Conservation (phyloP, 106 monocot species). For the Acorus gramineus region DNA sequence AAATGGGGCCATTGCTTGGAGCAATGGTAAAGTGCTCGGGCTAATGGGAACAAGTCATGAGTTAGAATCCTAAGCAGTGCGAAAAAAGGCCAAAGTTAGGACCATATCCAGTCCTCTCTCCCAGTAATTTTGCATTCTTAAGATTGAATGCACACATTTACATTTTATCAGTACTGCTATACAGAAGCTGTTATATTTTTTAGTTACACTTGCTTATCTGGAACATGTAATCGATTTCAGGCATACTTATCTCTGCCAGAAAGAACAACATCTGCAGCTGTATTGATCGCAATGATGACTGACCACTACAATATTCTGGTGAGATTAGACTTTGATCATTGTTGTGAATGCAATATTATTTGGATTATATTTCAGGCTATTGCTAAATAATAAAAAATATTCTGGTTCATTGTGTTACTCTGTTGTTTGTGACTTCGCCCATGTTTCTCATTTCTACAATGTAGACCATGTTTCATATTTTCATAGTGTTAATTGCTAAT, state of each 20-base stretch:
- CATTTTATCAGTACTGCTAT: not conserved
- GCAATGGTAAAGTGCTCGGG: no score
- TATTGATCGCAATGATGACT: slow-evolving; percentile 98
- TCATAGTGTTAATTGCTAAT: not conserved
- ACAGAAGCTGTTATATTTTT: not conserved
- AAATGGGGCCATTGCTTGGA: no score
- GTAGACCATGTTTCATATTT: not conserved
- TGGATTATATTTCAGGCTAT: no score
- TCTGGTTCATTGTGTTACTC: no score
- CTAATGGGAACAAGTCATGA: no score
- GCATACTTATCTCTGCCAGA: slow-evolving; percentile 95
- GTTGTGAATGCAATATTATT: no score
- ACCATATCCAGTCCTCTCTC: no score
- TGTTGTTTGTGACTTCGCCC: not conserved
- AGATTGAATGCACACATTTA: not conserved
- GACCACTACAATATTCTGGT: slow-evolving; percentile 93
- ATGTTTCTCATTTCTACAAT: not conserved
- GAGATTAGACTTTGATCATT: slow-evolving; percentile 4
- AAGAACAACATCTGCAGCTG: slow-evolving; percentile 76
- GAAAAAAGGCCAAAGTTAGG: no score
- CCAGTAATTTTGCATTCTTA: no score
- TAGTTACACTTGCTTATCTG: no score
- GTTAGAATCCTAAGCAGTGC: no score
- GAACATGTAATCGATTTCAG: slow-evolving; percentile 23
- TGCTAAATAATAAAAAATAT: not conserved